A percentile compares a stretch with the other conserved stretches of the same genome.
Conservation (phyloP, 2,329 filamentous ascomycete genomes). For the Penicillium crustosum region DNA sequence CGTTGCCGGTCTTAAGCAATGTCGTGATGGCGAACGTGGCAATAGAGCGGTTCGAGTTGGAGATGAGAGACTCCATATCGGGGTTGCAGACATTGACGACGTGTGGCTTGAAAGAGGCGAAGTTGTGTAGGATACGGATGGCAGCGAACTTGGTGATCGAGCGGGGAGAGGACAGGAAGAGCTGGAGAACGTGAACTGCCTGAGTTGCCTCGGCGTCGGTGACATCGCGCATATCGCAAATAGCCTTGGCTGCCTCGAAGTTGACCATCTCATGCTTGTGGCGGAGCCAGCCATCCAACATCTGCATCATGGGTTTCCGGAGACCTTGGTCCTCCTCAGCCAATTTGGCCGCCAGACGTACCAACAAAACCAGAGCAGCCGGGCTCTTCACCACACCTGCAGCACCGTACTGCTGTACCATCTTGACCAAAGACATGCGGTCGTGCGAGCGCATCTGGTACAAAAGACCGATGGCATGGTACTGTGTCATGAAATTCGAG, state of each 20-base stretch:
- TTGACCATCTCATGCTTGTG: slow-evolving; percentile 99
- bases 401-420: slow-evolving; percentile 98
- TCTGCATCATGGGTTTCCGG: slow-evolving; percentile 92
- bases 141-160: slow-evolving; percentile 97
- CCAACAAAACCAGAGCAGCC: slow-evolving; percentile 86
- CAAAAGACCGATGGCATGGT: slow-evolving; percentile 93
- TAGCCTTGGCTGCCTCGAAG: slow-evolving; percentile 97
- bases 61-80: slow-evolving; percentile 95
- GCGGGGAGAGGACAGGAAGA: slow-evolving; percentile 93
- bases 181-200: slow-evolving; percentile 90
- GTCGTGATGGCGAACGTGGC: slow-evolving; percentile 98
- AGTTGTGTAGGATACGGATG: slow-evolving; percentile 92
- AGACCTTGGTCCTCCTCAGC: slow-evolving; percentile 89
- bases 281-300: slow-evolving; percentile 92
- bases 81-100: slow-evolving; percentile 93
- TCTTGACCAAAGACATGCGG: slow-evolving; percentile 97
- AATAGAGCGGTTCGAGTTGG: slow-evolving; percentile 94
- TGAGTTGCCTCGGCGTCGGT: slow-evolving; percentile 88
- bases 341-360: slow-evolving; percentile 86
- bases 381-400: slow-evolving; percentile 93
- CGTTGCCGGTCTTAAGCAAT: slow-evolving; percentile 95
- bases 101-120: slow-evolving; percentile 93
- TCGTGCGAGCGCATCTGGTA: slow-evolving; percentile 98
- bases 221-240: slow-evolving; percentile 91
- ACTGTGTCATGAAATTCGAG: slow-evolving; percentile 97